Base-by-base conservation (phyloP, 495 filamentous ascomycete species). In the Podospora comata region DNA sequence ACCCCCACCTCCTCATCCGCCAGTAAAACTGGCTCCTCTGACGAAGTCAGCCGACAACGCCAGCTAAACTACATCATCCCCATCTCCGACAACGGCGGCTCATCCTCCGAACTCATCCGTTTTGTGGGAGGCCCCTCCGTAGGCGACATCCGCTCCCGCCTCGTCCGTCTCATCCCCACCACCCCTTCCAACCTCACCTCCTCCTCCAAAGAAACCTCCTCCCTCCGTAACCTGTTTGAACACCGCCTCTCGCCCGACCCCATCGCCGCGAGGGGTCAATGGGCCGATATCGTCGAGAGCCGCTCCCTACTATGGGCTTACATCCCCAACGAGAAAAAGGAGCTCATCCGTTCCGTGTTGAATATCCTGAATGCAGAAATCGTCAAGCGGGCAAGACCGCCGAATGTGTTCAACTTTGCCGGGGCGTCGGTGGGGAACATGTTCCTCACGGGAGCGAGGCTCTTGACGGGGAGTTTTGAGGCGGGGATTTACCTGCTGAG, bases 11-110 rank as follows among this genome's bases (percentile, higher is more conserved):
- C 39, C 39, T 48, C 39, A 48, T 13, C 13, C 39, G 15, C 5
- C 39, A 48, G 39, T 48, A 6, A 13, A 0, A 48, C 7, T 48
- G 39, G 39, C 39, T 13, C 7, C 39, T 39, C 34, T 5, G 1
- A 48, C 7, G 39, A 48, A 9, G 13, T 3, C 15, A 48, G 15
- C 76, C 90, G 89, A 64, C 78, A 85, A 48, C 90, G 90, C 68
- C 82, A 83, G 26, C 83, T 96, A 58, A 92, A 85, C 75, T 94
- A 96, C 73, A 85, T 97, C 66, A 96, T 98, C 64, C 94, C 94
- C 18, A 96, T 97, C 73, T 92, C 89, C 71, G 94, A 98, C 78
- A 98, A 98, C 81, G 94, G 94, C 30, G 94, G 94, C 19, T 93
- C 89, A 39, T 93, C 93, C 0, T 94, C 91, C 6, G 94, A 98